Base-by-base conservation (phyloP, 1,139 yeast species). In the Blastobotrys malaysiensis region DNA sequence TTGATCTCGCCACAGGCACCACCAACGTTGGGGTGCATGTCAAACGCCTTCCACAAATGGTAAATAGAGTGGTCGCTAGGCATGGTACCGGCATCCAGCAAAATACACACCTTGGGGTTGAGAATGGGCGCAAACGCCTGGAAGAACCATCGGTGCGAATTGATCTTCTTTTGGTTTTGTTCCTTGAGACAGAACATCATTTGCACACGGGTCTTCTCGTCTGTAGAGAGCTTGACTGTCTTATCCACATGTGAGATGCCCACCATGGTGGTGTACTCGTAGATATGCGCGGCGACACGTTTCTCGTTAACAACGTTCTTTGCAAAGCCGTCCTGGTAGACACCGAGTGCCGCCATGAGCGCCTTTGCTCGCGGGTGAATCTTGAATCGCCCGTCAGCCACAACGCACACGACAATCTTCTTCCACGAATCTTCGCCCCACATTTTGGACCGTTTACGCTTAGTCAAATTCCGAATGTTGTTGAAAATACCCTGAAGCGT, bases 1-100 rank as follows among this genome's bases (percentile, higher is more conserved):
- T 78, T 79, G 74, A 87, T 86, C 66, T 87, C 95, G 24, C 95
- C 95, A 77, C 95, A 87, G 1, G 95, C 90, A 19, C 95, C 95
- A 0, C 90, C 95, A n/a, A 87, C 88, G 55, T 79, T 76, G 1
- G 84, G 80, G 66, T 86, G 85, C 27, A 63, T 59, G 60, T 84
- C 83, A 68, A 87, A 87, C 9, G 86, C 72, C 65, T 80, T 81
- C 95, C 95, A 87, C 55, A 87, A 74, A 63, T 83, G 83, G 69
- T 82, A 87, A 53, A 87, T 78, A n/a, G 95, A 81, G 63, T 84
- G 85, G 58, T 78, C 76, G 6, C 84, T 77, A 1, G 95, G 95
- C 58, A 81, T 81, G 5, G 95, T 87, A 59, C 95, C 95, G 56
- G 90, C 88, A 68, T 87, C 95, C 51, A 87, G 73, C 55, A 87